A percentile compares a stretch with the other conserved stretches of the same genome.
Evolutionary conservation across 371 early-diverging fungal species (phyloP).

Genomic region (Circinella minor): DNA sequence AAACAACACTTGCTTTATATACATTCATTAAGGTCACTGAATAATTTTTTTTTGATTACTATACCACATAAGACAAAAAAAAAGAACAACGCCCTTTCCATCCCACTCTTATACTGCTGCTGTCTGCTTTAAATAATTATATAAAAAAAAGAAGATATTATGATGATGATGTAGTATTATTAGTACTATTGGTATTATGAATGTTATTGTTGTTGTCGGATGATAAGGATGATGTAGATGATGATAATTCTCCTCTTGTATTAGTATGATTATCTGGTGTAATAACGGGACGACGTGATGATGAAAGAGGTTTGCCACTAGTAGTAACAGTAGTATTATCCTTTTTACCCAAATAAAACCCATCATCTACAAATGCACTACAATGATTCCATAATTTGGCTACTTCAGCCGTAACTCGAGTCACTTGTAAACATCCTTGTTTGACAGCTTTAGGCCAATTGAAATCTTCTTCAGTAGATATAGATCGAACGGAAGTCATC

Average conservation of each 20-base stretch:
- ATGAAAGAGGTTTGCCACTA: background rate
- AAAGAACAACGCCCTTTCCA: no score
- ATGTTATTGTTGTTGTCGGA: constrained; percentile 4
- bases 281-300: background rate
- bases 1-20: no score
- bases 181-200: constrained; percentile 3
- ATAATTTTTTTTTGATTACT: no score
- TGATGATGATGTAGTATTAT: background rate
- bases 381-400: constrained; percentile 50
- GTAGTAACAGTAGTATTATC: background rate
- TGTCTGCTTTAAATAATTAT: no score
- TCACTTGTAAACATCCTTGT: constrained; percentile 52
- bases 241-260: constrained; percentile 3
- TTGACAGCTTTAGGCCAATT: constrained; percentile 48
- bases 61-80: no score
- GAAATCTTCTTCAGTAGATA: constrained; percentile 51
- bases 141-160: background rate
- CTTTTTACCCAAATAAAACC: constrained; percentile 20
- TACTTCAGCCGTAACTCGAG: constrained; percentile 54
- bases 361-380: constrained; percentile 45
- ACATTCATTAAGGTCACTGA: no score
- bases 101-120: no score
- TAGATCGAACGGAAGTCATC: constrained; percentile 42
- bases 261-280: background rate
- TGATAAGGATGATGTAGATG: background rate